phyloP scores from a whole-genome alignment of 208 protist species.

The Polymyxa betae region DNA sequence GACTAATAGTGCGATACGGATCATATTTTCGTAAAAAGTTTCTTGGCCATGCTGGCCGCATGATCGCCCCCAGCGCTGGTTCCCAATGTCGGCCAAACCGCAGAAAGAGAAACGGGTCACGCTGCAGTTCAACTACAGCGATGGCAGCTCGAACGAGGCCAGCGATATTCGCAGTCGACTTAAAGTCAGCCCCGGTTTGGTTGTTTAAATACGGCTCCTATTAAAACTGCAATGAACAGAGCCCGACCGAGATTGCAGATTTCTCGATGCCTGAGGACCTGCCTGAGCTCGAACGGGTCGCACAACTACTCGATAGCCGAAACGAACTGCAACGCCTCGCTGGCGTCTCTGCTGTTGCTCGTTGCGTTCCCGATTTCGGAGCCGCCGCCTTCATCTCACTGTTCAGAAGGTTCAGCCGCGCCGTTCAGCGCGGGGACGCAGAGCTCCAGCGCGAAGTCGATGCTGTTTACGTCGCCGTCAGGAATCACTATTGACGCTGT shows the following conservation, averaged over 20 bases:
- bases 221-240: neutral
- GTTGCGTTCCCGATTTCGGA: slow-evolving; percentile 8
- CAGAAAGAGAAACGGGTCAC: slow-evolving; percentile 7
- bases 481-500: neutral
- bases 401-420: slow-evolving; percentile 2
- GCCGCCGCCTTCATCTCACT: slow-evolving; percentile 16
- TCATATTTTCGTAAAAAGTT: too few relatives aligned
- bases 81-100: slow-evolving; percentile 30
- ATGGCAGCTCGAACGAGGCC: slow-evolving; percentile 40
- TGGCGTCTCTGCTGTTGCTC: neutral
- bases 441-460: neutral
- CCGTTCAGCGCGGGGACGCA: neutral
- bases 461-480: neutral
- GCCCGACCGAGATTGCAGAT: neutral
- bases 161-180: slow-evolving; percentile 27
- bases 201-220: neutral
- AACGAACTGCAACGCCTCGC: slow-evolving; percentile 33
- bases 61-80: too few relatives aligned
- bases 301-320: slow-evolving; percentile 20
- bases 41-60: too few relatives aligned
- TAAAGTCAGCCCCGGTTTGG: neutral
- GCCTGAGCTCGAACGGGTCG: slow-evolving; percentile 11
- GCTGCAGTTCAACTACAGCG: slow-evolving; percentile 24
- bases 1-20: too few relatives aligned
- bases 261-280: slow-evolving; percentile 31